Conservation (phyloP, 257 asterid species). For the Striga asiatica region DNA sequence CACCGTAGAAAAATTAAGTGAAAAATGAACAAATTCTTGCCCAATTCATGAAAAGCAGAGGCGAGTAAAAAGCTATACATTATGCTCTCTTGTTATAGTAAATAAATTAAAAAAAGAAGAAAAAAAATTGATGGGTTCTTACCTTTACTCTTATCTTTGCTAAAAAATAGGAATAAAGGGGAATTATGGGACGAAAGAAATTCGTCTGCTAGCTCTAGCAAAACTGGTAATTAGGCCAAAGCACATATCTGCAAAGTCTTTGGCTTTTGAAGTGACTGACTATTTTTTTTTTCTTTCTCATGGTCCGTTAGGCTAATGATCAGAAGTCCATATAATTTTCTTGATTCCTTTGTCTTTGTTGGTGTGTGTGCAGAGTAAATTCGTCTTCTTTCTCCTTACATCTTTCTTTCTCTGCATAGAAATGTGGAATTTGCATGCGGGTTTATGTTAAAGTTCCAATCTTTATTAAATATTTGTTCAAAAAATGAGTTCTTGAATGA, state of each 20-base stretch:
- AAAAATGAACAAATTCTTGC: too few species aligned
- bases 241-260: constrained; percentile 30
- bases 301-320: constrained; percentile 10
- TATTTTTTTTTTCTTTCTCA: constrained; percentile 5
- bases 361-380: constrained; percentile 27
- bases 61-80: neutral
- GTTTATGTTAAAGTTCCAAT: too few species aligned
- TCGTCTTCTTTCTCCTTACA: constrained; percentile 3
- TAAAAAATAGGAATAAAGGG: constrained; percentile 24
- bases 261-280: constrained; percentile 24
- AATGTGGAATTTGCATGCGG: constrained; percentile 28
- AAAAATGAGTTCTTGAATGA: too few species aligned
- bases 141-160: constrained; percentile 24
- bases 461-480: too few species aligned
- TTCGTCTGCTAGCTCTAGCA: constrained; percentile 31
- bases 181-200: constrained; percentile 17
- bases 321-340: constrained; percentile 11
- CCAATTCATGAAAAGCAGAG: neutral
- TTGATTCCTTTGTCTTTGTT: constrained; percentile 27
- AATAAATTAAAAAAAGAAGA: neutral
- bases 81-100: neutral
- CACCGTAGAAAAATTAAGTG: too few species aligned
- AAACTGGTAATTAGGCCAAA: constrained; percentile 33
- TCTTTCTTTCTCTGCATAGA: constrained; percentile 1
- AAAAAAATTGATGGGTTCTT: constrained; percentile 1